Evolutionary conservation across 192 early-diverging fungal genomes (phyloP), one percentile per base, ranked within the genome.

Genomic region (Pilaira anomala): DNA sequence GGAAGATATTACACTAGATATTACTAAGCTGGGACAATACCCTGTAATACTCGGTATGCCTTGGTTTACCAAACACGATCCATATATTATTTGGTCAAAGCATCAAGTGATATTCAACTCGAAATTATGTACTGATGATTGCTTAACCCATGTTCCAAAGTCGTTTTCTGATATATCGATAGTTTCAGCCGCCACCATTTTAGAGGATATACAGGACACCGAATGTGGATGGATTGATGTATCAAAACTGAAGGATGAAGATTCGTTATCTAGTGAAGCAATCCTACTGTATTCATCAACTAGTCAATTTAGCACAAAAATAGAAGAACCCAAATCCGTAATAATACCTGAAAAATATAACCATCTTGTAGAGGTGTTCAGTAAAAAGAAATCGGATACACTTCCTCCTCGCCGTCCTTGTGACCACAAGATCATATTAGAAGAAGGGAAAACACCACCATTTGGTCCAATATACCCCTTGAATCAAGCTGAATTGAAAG

Each of bases 391-490:
- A 22, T 45, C 48, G 7, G 26, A 62, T n/a, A n/a, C 16, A 0
- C 28, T 62, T 2, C 60, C 60, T 13, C 25, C 24, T 33, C 61
- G 48, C 18, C 16, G 48, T 5, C 60, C 60, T 2, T 45, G 3
- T n/a, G 45, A 61, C 33, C 60, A 61, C 16, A 30, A 18, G 3
- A 61, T 61, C 7, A 1, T 13, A 19, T 13, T 61, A 5, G 25
- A 39, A 9, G 41, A 26, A 65, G 79, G 13, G 72, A 58, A 46
- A 56, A 59, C 26, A 29, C 13, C n/a, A 2, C 63, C 63, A 14
- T 65, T 33, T 40, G 63, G 63, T 11, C 63, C 63, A 1, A 30
- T 65, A 0, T 56, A 65, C 33, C 12, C 52, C 13, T 12, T 65
- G 28, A 55, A 50, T 1, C 51, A 65, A 55, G 16, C 6, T 3